These are phyloP conservation scores for Cordyceps pruinosa DNA, from an alignment of 2,329 filamentous ascomycete species.

Conservation along the genomic window DNA sequence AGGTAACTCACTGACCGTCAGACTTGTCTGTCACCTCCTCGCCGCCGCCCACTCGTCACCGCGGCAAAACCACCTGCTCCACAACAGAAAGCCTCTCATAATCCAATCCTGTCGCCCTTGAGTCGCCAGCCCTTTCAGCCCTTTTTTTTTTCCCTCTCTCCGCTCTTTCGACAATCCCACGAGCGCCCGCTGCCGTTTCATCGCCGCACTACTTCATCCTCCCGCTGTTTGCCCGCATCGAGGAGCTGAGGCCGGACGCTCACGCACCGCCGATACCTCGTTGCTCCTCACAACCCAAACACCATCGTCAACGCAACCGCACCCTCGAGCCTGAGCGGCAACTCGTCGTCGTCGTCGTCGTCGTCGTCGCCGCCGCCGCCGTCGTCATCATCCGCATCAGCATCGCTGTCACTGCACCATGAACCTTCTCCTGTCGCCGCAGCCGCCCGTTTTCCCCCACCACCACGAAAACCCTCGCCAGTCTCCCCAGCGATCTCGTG, in stretches of 20 bases:
- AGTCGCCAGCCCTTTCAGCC: constrained; percentile 8
- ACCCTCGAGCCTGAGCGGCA: neutral
- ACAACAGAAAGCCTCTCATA: constrained; percentile 11
- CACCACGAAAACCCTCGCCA: constrained; percentile 50
- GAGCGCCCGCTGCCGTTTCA: neutral
- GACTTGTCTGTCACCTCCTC: neutral
- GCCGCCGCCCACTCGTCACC: neutral
- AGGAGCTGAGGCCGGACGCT: constrained; percentile 6
- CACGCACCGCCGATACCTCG: neutral
- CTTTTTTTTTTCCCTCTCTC: constrained; percentile 6
- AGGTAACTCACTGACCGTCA: no score
- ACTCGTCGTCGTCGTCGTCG: neutral
- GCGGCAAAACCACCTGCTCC: constrained; percentile 10
- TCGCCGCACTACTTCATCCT: neutral
- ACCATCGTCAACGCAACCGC: constrained; percentile 8
- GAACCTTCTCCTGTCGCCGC: constrained; percentile 56
- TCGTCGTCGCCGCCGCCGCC: neutral
- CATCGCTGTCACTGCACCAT: constrained; percentile 33
- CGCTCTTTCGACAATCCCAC: neutral
- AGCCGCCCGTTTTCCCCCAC: constrained; percentile 52
- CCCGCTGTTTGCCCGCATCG: neutral
- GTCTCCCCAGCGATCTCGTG: constrained; percentile 50
- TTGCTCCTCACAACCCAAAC: constrained; percentile 1
- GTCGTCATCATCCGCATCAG: constrained; percentile 6
- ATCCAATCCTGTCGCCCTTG: constrained; percentile 6